phyloP scores from a whole-genome alignment of 345 rosid species.

The Durio zibethinus region DNA sequence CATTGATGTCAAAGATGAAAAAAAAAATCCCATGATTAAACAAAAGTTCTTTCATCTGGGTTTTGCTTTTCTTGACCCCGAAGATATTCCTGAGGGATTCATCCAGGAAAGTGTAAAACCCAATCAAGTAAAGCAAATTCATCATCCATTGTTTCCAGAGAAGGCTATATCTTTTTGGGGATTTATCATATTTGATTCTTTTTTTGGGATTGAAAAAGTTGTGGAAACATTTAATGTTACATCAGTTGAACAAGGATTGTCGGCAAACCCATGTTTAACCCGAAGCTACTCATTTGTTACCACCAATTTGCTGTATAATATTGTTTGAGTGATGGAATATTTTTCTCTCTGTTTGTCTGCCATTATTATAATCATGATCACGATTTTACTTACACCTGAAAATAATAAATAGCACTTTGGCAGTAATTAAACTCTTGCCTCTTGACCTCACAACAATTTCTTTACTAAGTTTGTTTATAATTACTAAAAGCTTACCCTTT shows the following conservation, averaged over 20 bases:
- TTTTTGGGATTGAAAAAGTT: not conserved
- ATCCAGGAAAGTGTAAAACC: not conserved
- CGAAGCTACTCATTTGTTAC: not conserved
- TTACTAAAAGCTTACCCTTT: not conserved
- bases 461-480: not conserved
- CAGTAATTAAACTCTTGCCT: not conserved
- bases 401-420: not conserved
- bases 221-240: slow-evolving; percentile 1
- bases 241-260: slow-evolving; percentile 42
- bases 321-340: slow-evolving; percentile 1
- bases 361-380: slow-evolving; percentile 11
- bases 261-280: slow-evolving; percentile 50
- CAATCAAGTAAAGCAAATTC: not conserved
- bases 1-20: not conserved
- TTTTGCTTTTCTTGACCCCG: not conserved
- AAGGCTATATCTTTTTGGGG: not conserved
- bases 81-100: not conserved
- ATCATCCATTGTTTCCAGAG: not conserved
- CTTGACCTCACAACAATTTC: not conserved
- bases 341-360: slow-evolving; percentile 27
- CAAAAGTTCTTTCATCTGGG: not conserved
- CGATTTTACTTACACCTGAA: not conserved
- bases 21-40: not conserved
- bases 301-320: not conserved
- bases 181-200: not conserved